Evolutionary conservation across 129 eudicot species (phyloP), one percentile per base, ranked within the genome.

Genomic region (Rutidosis leptorrhynchoides): DNA sequence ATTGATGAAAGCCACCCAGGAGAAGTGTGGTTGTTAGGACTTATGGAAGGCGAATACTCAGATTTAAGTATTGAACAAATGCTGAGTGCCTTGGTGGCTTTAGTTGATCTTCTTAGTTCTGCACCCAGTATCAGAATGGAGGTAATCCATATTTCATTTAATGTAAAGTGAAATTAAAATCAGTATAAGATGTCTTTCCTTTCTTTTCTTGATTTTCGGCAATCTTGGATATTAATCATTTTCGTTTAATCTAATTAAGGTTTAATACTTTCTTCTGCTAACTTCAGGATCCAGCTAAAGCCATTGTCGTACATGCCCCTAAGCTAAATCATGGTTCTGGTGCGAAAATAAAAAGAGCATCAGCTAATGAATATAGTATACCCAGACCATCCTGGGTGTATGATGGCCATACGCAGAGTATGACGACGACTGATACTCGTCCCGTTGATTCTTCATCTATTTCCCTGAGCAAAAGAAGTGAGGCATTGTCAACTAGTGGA

Each of bases 1-100:
- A 93, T 93, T 69, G 96, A 93, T 77, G 99, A 89, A 75, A 88
- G 99, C 82, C 79, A 85, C 66, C 86, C 92, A 3, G 96, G 98
- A 76, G 96, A 93, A 74, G 73, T 73, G 32, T 93, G 99, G 99
- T 74, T 88, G 76, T 83, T 86, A 62, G 96, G 92, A 29, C 81
- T 93, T 17, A 82, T 83, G 82, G 99, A 93, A 77, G 90, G 96
- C 35, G 99, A 84, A 79, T 93, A 88, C 80, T 88, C 90, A 23
- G 98, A 88, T 56, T 70, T 88, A 70, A 89, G 78, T 65, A 77
- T 83, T 64, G 98, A 85, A 66, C 96, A 93, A 88, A 93, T 88
- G 78, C 77, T 93, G 78, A 84, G 72, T 66, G 91, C 84, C 45
- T 64, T 93, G 25, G 63, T 71, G 43, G 95, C 95, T 37, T 63